Evolutionary conservation across 352 stramenopile species (phyloP).

Genomic region (Pythium volutum): DNA sequence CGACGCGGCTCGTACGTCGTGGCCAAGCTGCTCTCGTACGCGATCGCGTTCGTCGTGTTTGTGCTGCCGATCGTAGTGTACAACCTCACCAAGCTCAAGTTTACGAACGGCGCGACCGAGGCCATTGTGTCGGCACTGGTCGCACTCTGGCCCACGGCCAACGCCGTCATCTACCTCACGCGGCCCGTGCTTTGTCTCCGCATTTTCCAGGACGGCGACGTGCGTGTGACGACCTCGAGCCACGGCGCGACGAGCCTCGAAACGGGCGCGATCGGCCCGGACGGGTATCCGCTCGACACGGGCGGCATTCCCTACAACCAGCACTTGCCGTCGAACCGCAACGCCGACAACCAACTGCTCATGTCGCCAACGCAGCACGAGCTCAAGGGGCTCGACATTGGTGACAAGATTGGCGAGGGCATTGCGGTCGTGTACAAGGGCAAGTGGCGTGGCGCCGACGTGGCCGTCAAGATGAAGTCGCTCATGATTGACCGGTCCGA

Average conservation of each 20-base stretch:
- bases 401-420: constrained; percentile 81
- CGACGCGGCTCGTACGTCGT: constrained; percentile 61
- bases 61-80: constrained; percentile 73
- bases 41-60: constrained; percentile 69
- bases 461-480: constrained; percentile 94
- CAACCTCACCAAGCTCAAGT: constrained; percentile 45
- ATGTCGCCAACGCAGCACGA: constrained; percentile 51
- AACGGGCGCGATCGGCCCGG: background rate
- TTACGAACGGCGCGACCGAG: constrained; percentile 6
- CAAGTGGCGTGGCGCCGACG: constrained; percentile 94
- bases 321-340: constrained; percentile 11
- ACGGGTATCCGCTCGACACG: constrained; percentile 3
- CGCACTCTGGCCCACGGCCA: constrained; percentile 77
- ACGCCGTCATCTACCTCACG: constrained; percentile 73
- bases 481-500: constrained; percentile 64
- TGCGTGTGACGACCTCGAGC: constrained; percentile 1
- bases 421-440: constrained; percentile 93
- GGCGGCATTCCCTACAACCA: constrained; percentile 16
- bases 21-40: constrained; percentile 77
- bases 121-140: constrained; percentile 44
- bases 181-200: constrained; percentile 57
- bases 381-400: constrained; percentile 77
- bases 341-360: constrained; percentile 10
- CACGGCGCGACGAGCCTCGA: constrained; percentile 13
- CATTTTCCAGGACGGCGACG: constrained; percentile 35